Conservation (phyloP, 371 early-diverging fungal genomes). For the Amoeboaphelidium protococcarum region DNA sequence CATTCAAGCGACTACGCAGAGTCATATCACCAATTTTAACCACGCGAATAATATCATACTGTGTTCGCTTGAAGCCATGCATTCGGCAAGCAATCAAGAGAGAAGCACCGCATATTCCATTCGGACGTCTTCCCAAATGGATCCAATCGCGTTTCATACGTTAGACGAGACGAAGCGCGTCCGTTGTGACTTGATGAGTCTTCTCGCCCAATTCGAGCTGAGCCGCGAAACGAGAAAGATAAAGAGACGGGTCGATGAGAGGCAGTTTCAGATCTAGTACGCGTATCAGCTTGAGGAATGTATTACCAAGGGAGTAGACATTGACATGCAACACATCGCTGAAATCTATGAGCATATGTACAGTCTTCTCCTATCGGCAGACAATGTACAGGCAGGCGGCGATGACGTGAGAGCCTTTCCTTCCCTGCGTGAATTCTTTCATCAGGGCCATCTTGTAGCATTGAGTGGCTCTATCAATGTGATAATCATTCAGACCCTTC, state of each 20-base stretch:
- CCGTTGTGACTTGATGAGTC: slow-evolving; percentile 42
- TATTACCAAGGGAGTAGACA: slow-evolving; percentile 79
- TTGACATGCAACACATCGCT: slow-evolving; percentile 57
- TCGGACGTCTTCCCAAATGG: slow-evolving; percentile 75
- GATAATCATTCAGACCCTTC: slow-evolving; percentile 30
- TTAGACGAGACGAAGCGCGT: slow-evolving; percentile 62
- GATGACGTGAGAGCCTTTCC: slow-evolving; percentile 52
- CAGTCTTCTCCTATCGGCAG: slow-evolving; percentile 65
- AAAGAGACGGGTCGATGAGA: slow-evolving; percentile 84
- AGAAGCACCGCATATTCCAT: slow-evolving; percentile 95
- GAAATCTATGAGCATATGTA: slow-evolving; percentile 96
- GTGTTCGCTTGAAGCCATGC: slow-evolving; percentile 65
- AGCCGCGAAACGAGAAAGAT: slow-evolving; percentile 78
- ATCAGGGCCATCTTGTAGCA: slow-evolving; percentile 75
- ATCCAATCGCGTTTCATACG: slow-evolving; percentile 99
- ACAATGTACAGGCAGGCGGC: slow-evolving; percentile 93
- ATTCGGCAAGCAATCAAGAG: slow-evolving; percentile 84
- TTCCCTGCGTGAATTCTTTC: slow-evolving; percentile 78
- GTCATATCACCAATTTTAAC: slow-evolving; percentile 85
- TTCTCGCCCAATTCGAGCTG: slow-evolving; percentile 52
- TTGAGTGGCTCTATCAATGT: slow-evolving; percentile 51
- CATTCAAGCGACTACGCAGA: slow-evolving; percentile 37
- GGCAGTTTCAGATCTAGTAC: slow-evolving; percentile 48
- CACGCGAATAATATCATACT: slow-evolving; percentile 61
- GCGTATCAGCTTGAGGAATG: slow-evolving; percentile 59